These are phyloP conservation scores for Hagleromyces aurorensis DNA, from an alignment of 805 yeast species.

Conservation along the genomic window DNA sequence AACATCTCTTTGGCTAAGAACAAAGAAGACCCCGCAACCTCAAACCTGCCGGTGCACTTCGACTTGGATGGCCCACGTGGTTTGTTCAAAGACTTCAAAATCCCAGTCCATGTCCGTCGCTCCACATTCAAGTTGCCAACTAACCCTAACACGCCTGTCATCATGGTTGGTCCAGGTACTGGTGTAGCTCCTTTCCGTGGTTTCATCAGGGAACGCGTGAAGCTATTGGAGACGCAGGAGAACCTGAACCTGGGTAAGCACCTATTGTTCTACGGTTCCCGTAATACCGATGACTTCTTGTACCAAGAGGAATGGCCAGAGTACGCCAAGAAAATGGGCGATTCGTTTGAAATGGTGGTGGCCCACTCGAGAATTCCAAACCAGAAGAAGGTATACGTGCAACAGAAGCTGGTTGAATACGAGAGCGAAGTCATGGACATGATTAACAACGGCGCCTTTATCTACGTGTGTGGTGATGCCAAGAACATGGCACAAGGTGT, in stretches of 20 bases:
- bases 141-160: slow-evolving; percentile 73
- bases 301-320: slow-evolving; percentile 87
- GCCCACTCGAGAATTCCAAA: slow-evolving; percentile 78
- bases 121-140: slow-evolving; percentile 91
- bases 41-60: slow-evolving; percentile 43
- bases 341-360: slow-evolving; percentile 58
- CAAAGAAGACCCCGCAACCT: slow-evolving; percentile 28
- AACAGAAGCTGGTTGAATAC: slow-evolving; percentile 57
- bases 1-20: slow-evolving; percentile 58
- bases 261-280: slow-evolving; percentile 79
- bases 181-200: slow-evolving; percentile 99
- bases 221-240: slow-evolving; percentile 36
- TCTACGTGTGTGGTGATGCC: slow-evolving; percentile 98
- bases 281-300: slow-evolving; percentile 77
- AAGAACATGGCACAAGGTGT: slow-evolving; percentile 93
- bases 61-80: slow-evolving; percentile 81
- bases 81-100: slow-evolving; percentile 38
- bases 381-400: slow-evolving; percentile 67
- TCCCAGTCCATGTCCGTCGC: slow-evolving; percentile 90
- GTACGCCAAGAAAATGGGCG: slow-evolving; percentile 53
- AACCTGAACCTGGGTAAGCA: slow-evolving; percentile 56
- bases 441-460: slow-evolving; percentile 70
- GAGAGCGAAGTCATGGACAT: slow-evolving; percentile 34
- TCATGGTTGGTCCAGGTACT: slow-evolving; percentile 96
- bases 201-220: slow-evolving; percentile 80